Evolutionary conservation across 768 basidiomycete genomes (phyloP).

Genomic region (Infundibulicybe gibba): DNA sequence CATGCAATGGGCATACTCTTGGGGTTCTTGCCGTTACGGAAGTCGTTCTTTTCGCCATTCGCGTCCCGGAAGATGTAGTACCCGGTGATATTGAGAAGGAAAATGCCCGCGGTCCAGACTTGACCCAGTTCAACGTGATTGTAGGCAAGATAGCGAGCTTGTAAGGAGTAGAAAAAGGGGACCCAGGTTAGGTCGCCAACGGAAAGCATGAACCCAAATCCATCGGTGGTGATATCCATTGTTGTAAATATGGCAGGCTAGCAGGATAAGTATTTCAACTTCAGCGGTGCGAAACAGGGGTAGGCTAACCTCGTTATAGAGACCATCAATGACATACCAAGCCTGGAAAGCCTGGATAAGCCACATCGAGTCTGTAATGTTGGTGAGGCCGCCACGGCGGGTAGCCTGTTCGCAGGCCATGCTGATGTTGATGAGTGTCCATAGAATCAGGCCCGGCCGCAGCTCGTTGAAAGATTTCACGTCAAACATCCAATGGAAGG

Average conservation of each 20-base stretch:
- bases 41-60: conserved; percentile 95
- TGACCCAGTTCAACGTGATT: conserved; percentile 75
- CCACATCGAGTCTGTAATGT: conserved; percentile 88
- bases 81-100: conserved; percentile 65
- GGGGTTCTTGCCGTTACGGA: conserved; percentile 89
- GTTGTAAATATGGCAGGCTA: conserved; percentile 88
- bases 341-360: conserved; percentile 83
- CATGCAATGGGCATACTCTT: conserved; percentile 58
- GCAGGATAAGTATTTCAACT: neutral
- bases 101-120: conserved; percentile 48
- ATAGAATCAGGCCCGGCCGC: conserved; percentile 87
- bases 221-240: conserved; percentile 98
- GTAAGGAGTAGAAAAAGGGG: conserved; percentile 90
- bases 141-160: conserved; percentile 95
- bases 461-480: conserved; percentile 79
- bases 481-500: conserved; percentile 74
- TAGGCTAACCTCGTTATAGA: conserved; percentile 82
- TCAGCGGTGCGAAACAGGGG: neutral
- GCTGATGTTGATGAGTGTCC: conserved; percentile 86
- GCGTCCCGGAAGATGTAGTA: conserved; percentile 89
- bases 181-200: conserved; percentile 93
- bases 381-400: conserved; percentile 62
- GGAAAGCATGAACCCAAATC: conserved; percentile 97
- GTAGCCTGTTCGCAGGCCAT: conserved; percentile 90
- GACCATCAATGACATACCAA: conserved; percentile 81